Percentiles rank a stretch among this genome's conserved stretches.
Conservation (phyloP, 139 green algal species). For the Picochlorum sp. region DNA sequence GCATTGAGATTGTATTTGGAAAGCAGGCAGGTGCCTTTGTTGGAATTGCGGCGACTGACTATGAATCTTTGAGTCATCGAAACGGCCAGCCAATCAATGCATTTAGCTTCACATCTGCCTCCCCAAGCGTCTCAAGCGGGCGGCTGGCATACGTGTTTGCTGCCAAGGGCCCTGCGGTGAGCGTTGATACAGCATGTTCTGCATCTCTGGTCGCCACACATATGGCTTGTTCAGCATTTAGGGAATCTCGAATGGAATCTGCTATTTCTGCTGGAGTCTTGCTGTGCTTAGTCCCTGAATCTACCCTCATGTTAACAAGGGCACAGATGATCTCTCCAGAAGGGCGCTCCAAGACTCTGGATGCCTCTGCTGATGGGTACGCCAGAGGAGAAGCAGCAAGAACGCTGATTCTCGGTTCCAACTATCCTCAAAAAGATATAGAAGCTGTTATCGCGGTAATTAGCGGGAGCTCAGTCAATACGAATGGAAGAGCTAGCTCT, state of each 20-base stretch:
- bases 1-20: neutral
- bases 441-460: constrained; percentile 31
- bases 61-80: constrained; percentile 40
- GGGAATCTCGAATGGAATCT: constrained; percentile 12
- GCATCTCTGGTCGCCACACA: constrained; percentile 52
- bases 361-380: constrained; percentile 75
- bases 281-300: constrained; percentile 30
- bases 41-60: constrained; percentile 60
- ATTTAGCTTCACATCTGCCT: constrained; percentile 40
- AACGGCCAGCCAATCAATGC: constrained; percentile 27
- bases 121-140: constrained; percentile 58
- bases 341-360: constrained; percentile 79
- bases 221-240: constrained; percentile 34
- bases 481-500: constrained; percentile 76
- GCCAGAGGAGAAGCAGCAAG: constrained; percentile 59
- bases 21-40: constrained; percentile 49
- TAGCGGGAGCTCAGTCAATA: constrained; percentile 68
- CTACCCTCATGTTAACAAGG: constrained; percentile 30
- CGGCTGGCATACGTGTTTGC: constrained; percentile 55
- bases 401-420: constrained; percentile 4
- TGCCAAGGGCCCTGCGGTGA: constrained; percentile 48
- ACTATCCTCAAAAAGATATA: neutral
- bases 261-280: constrained; percentile 51
- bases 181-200: constrained; percentile 68
- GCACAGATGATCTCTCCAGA: constrained; percentile 62